Percentiles rank a stretch among this genome's conserved stretches.
These are phyloP conservation scores for Tinospora cordifolia DNA, from an alignment of 164 flowering plant genomes.

Conservation along the genomic window DNA sequence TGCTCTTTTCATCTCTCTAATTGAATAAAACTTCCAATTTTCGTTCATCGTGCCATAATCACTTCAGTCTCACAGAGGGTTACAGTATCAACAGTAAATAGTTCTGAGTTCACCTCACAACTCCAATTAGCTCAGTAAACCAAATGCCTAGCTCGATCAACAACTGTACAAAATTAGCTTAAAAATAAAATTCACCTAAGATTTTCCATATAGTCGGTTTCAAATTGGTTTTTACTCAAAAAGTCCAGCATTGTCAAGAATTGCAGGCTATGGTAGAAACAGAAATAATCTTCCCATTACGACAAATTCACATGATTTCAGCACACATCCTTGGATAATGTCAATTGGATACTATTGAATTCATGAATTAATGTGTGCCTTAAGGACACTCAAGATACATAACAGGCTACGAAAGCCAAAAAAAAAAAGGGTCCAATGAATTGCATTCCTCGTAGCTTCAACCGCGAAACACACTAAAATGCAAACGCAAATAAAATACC, in stretches of 20 bases:
- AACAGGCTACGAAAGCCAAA: no score
- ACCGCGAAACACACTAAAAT: no score
- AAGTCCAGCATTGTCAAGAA: not conserved
- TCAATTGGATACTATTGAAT: no score
- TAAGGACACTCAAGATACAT: no score
- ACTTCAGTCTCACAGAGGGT: not conserved
- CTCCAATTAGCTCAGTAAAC: not conserved
- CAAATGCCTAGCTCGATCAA: not conserved
- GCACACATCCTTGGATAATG: no score
- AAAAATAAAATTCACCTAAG: not conserved
- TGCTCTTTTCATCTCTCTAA: not conserved
- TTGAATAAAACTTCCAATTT: not conserved
- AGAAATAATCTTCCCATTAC: no score
- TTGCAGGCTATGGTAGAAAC: not conserved
- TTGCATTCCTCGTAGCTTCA: no score
- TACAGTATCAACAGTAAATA: no score
- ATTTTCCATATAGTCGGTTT: not conserved
- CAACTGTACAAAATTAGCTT: not conserved
- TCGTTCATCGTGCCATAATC: not conserved
- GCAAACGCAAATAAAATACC: conserved; percentile 30
- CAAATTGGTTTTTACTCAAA: not conserved
- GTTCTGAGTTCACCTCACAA: not conserved
- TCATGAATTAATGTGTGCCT: no score
- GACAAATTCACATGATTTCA: no score
- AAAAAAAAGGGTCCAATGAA: no score